Percentiles rank a stretch among this genome's conserved stretches.
Conservation (phyloP, 2,329 filamentous ascomycete genomes). For the Trichoderma sp. region DNA sequence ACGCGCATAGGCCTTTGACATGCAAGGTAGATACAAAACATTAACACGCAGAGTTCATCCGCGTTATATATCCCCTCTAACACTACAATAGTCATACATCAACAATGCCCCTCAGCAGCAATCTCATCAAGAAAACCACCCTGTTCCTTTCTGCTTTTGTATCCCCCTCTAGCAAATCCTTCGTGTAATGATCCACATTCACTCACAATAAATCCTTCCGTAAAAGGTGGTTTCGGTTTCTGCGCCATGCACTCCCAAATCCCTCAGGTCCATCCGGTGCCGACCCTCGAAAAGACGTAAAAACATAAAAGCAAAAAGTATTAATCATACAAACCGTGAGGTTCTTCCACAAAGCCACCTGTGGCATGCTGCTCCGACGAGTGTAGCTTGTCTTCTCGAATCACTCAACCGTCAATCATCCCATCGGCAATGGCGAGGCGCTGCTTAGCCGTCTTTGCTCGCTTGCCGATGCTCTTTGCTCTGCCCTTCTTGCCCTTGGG, state of each 20-base stretch:
- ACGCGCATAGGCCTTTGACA: neutral
- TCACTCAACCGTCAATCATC: constrained; percentile 39
- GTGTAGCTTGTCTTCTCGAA: neutral
- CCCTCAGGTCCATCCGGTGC: constrained; percentile 16
- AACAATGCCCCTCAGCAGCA: neutral
- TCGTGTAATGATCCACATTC: constrained; percentile 5
- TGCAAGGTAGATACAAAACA: neutral
- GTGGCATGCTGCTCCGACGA: neutral
- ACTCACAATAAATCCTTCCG: neutral
- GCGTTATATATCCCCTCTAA: constrained; percentile 9
- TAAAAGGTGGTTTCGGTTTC: neutral
- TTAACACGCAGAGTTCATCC: neutral
- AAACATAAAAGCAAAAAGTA: neutral
- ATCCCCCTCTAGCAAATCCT: constrained; percentile 2
- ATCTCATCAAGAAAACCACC: neutral
- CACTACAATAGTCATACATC: constrained; percentile 21
- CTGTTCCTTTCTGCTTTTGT: neutral
- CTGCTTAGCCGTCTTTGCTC: constrained; percentile 69
- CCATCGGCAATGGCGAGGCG: constrained; percentile 69
- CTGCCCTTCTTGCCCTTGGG: constrained; percentile 57
- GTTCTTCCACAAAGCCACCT: constrained; percentile 11
- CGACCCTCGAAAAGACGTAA: constrained; percentile 7
- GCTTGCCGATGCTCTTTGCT: constrained; percentile 55
- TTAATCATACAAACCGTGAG: constrained; percentile 21
- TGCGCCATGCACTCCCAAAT: constrained; percentile 23